Evolutionary conservation across 345 rosid species (phyloP).

Genomic region (Turnera subulata): DNA sequence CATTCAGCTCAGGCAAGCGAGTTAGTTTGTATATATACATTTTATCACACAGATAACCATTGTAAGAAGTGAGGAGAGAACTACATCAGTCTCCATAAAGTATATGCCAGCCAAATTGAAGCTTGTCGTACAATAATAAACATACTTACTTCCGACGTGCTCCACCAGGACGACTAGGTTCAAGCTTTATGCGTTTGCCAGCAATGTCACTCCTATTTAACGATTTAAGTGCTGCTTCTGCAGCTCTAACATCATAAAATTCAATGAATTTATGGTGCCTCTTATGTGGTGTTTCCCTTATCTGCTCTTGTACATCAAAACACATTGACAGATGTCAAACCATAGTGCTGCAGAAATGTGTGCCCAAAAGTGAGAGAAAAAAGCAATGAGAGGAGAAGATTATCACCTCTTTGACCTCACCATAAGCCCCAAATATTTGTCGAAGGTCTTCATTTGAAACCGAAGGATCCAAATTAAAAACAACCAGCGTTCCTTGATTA

Average conservation of each 20-base stretch:
- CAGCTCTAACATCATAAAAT: constrained; percentile 75
- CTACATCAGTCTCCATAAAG: no score
- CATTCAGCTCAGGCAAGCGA: no score
- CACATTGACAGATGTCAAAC: constrained; percentile 16
- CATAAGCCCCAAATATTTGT: constrained; percentile 62
- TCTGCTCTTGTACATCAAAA: constrained; percentile 39
- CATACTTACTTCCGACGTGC: constrained; percentile 50
- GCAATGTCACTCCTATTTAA: constrained; percentile 72
- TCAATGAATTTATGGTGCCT: constrained; percentile 82
- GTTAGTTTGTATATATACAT: no score
- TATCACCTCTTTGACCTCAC: constrained; percentile 79
- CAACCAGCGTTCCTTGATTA: constrained; percentile 77
- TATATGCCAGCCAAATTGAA: background rate
- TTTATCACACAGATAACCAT: no score
- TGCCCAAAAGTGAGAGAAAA: no score
- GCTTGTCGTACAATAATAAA: background rate
- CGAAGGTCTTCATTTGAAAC: constrained; percentile 69
- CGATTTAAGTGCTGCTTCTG: constrained; percentile 70
- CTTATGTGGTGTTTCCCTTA: constrained; percentile 83
- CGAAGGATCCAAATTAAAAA: constrained; percentile 73
- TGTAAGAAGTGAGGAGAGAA: no score
- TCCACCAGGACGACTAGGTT: constrained; percentile 88
- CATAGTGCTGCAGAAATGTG: background rate
- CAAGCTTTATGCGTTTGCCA: constrained; percentile 81
- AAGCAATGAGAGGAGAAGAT: background rate